Evolutionary conservation across 2,329 filamentous ascomycete species (phyloP).

Genomic region (Venturia aucupariae): DNA sequence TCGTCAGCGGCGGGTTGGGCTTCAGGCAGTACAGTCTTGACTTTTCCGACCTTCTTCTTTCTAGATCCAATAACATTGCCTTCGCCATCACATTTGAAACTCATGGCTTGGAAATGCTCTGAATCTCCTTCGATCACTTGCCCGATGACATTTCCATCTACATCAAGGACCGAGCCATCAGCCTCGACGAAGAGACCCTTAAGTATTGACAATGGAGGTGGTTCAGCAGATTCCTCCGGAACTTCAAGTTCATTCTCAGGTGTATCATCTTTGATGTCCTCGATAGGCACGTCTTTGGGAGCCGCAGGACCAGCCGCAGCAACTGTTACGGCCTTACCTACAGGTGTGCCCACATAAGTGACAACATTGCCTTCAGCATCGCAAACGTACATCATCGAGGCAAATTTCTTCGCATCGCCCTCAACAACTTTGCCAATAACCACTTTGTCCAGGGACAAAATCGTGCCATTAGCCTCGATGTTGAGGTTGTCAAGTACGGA

Average conservation of each 20-base stretch:
- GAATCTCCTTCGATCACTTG: constrained; percentile 49
- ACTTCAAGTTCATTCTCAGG: constrained; percentile 31
- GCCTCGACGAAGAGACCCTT: constrained; percentile 49
- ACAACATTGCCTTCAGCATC: constrained; percentile 43
- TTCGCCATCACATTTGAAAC: constrained; percentile 56
- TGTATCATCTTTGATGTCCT: constrained; percentile 21
- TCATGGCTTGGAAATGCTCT: constrained; percentile 45
- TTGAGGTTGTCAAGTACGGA: constrained; percentile 43
- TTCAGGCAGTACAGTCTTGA: constrained; percentile 40
- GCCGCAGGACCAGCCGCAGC: constrained; percentile 30
- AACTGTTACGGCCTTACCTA: constrained; percentile 59
- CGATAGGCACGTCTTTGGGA: constrained; percentile 38
- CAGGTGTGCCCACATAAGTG: constrained; percentile 41
- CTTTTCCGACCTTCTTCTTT: constrained; percentile 53
- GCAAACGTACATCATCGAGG: constrained; percentile 39
- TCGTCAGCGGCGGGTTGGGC: background rate
- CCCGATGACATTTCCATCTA: constrained; percentile 45
- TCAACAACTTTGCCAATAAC: constrained; percentile 41
- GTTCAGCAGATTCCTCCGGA: constrained; percentile 17
- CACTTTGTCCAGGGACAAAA: constrained; percentile 41
- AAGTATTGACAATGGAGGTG: constrained; percentile 37
- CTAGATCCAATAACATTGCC: constrained; percentile 56
- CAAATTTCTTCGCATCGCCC: constrained; percentile 35
- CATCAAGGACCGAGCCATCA: constrained; percentile 44
- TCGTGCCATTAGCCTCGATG: constrained; percentile 48